A percentile compares a stretch with the other conserved stretches of the same genome.
Evolutionary conservation across 805 yeast genomes (phyloP).

Genomic region (Candida glaebosa): DNA sequence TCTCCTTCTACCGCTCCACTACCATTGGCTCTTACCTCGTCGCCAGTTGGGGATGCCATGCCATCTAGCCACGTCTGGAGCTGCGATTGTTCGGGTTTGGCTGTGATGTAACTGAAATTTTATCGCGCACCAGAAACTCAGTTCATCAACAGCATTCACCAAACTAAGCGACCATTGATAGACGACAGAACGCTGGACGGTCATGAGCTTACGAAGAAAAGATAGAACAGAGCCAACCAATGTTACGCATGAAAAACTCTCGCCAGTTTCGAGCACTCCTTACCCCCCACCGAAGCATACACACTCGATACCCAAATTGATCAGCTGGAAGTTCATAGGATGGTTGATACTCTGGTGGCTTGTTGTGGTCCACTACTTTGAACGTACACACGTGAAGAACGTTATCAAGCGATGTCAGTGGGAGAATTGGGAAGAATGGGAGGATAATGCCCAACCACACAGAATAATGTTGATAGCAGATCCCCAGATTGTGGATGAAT

Average conservation of each 20-base stretch:
- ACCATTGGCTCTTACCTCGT: not conserved
- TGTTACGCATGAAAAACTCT: not conserved
- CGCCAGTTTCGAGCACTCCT: conserved; percentile 4
- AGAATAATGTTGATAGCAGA: conserved; percentile 72
- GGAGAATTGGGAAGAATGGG: conserved; percentile 67
- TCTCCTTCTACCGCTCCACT: conserved; percentile 4
- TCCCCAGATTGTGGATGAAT: conserved; percentile 88
- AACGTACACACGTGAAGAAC: conserved; percentile 24
- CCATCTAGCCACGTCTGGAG: not conserved
- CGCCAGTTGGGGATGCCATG: not conserved
- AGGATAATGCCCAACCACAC: conserved; percentile 33
- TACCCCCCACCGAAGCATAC: not conserved
- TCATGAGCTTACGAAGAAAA: conserved; percentile 1
- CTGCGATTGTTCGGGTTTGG: not conserved
- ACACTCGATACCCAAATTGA: not conserved
- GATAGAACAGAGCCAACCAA: not conserved
- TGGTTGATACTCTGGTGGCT: conserved; percentile 23
- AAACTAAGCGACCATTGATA: not conserved
- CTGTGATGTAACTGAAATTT: not conserved
- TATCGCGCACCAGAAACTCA: not conserved
- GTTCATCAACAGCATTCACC: not conserved
- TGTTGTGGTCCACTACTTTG: conserved; percentile 26
- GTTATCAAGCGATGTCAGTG: conserved; percentile 42
- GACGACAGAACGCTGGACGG: not conserved
- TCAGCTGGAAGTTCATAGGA: conserved; percentile 10